phyloP scores from a whole-genome alignment of 257 asterid species.

The Hygrophila difformis region DNA sequence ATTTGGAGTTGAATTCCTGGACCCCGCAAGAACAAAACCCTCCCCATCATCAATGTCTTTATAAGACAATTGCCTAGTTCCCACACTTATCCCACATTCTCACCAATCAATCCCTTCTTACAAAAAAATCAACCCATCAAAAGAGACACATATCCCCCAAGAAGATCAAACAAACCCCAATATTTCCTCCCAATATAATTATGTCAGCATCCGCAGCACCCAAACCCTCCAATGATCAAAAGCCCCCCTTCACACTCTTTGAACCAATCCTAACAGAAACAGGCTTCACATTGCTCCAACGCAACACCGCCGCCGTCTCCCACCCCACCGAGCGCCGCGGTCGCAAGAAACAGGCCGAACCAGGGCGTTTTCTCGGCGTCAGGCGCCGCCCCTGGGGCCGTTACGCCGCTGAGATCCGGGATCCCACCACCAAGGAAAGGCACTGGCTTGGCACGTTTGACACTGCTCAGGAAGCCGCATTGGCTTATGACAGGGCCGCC shows the following conservation, averaged over 20 bases:
- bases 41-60: too few species aligned
- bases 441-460: constrained; percentile 97
- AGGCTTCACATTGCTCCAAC: constrained; percentile 70
- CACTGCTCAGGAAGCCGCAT: constrained; percentile 95
- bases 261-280: constrained; percentile 76
- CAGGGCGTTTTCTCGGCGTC: constrained; percentile 84
- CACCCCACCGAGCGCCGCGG: constrained; percentile 69
- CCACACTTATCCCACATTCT: too few species aligned
- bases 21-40: too few species aligned
- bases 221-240: constrained; percentile 26
- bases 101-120: too few species aligned
- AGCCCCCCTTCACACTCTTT: constrained; percentile 46
- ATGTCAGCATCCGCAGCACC: constrained; percentile 26
- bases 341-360: constrained; percentile 66
- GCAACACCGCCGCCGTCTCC: constrained; percentile 60
- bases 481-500: constrained; percentile 95
- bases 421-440: constrained; percentile 85
- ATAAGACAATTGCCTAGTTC: too few species aligned
- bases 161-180: neutral
- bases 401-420: constrained; percentile 90
- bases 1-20: neutral
- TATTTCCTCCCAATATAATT: neutral
- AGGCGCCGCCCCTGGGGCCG: constrained; percentile 96
- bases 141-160: too few species aligned
- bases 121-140: too few species aligned